Base-by-base conservation (phyloP, 192 early-diverging fungal species). In the Backusella parvicylindrica region DNA sequence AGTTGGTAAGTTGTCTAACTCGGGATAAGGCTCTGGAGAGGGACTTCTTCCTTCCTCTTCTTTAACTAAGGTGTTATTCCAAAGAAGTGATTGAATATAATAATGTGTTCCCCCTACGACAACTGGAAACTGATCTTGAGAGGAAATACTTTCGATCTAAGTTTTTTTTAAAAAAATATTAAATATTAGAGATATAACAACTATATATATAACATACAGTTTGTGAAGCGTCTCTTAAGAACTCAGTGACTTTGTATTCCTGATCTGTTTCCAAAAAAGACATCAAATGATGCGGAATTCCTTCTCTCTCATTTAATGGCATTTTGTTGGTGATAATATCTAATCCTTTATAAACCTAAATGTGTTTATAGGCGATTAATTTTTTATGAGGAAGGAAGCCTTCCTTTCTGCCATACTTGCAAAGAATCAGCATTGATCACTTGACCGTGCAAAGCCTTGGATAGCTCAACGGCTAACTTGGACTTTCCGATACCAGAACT, bases 401-500 rank as follows among this genome's bases (percentile, higher is more conserved):
- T 6, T 40, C 28, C n/a, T 68, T 69, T 18, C 31, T 30, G 41
- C 38, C 75, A 53, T 84, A 92, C 91, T 88, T 99, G 98, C 84
- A 99, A 88, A 7, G 98, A 92, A 76, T 99, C 98, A 1, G 92
- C 94, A 79, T 98, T 98, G 76, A 99, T 95, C 43, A 97, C 87
- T 73, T 98, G 95, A 28, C 96, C 97, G 47, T 88, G 76, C 5
- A 98, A 66, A 7, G 88, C 87, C 41, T 94, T 87, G 4, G 95
- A 92, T 28, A 99, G 78, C 75, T 98, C 92, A 35, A 99, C 89
- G 6, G 94, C 92, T 11, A 99, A 83, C 76, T 96, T 87, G n/a
- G 95, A 95, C 77, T 99, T 99, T n/a, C 98, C 98, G 13, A 97
- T 95, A 12, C 96, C 97, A 1, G 97, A 98, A 1, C 95, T 96